Evolutionary conservation across 106 monocot species (phyloP), one percentile per base, ranked within the genome.

Genomic region (Allium cepa): DNA sequence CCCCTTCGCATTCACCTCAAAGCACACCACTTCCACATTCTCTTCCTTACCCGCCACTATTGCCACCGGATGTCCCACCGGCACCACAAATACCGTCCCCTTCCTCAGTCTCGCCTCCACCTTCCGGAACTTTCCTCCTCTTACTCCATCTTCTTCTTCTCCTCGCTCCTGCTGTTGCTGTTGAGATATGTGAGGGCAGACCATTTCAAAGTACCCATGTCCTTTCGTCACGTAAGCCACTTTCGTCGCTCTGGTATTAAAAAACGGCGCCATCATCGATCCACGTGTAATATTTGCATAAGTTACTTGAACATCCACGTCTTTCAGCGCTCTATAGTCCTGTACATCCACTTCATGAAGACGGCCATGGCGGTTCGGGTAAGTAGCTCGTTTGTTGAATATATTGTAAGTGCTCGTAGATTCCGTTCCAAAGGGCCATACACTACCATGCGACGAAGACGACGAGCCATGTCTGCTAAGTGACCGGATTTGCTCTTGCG

Each of bases 161-260:
- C 47, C 70, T 10, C 59, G 26, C 56, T 68, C n/a, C 50, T 64
- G 69, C 16, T 58, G 46, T 18, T 56, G 28, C 27, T 52, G 57
- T 0, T 52, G 16, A 2, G 73, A 26, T 11, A 79, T 0, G 57
- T 84, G 81, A 10, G 94, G 90, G 53, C 79, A 79, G 0, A 73
- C 86, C 69, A 87, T 94, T 67, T 94, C 94, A 10, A 85, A 22
- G 63, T 70, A 76, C 2, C 90, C 90, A 2, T 52, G 55, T 7
- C 90, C 94, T 26, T 60, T n/a, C 17, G 77, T 63, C 9, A 94
- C 82, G 8, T 87, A 9, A 2, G 74, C 74, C 8, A 94, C 28
- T 82, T 82, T 90, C 18, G 74, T 76, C 4, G 87, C 50, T 27
- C 63, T 72, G 0, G 90, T 69, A 77, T 83, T 90, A 85, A 82